Evolutionary conservation across 768 basidiomycete genomes (phyloP).

Genomic region (Kwoniella sp.): DNA sequence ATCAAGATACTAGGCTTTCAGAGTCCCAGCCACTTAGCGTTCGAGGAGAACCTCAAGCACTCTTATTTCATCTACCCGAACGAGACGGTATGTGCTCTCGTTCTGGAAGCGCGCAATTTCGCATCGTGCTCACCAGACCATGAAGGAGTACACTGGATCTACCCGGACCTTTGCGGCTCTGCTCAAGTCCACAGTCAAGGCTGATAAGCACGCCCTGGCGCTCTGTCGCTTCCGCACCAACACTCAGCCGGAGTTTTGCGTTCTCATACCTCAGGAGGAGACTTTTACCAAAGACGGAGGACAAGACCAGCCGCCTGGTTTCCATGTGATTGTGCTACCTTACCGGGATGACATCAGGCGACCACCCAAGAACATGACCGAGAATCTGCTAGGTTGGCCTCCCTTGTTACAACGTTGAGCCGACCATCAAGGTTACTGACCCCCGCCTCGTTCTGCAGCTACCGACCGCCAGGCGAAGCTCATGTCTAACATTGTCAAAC

Average conservation of each 20-base stretch:
- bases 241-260: conserved; percentile 72
- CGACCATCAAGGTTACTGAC: conserved; percentile 3
- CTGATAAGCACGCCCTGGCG: conserved; percentile 76
- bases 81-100: conserved; percentile 61
- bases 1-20: conserved; percentile 94
- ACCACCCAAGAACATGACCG: conserved; percentile 60
- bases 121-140: neutral
- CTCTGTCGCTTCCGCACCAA: conserved; percentile 66
- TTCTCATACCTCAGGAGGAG: conserved; percentile 74
- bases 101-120: neutral
- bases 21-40: conserved; percentile 61
- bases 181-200: conserved; percentile 72
- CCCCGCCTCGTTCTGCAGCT: conserved; percentile 54
- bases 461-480: conserved; percentile 63
- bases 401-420: neutral
- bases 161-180: conserved; percentile 87
- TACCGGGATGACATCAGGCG: conserved; percentile 90
- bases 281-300: conserved; percentile 62
- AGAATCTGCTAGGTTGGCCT: conserved; percentile 63
- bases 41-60: conserved; percentile 90
- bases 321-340: conserved; percentile 88
- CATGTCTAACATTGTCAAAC: conserved; percentile 70
- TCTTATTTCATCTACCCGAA: conserved; percentile 87
- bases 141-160: conserved; percentile 68
- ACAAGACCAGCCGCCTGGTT: conserved; percentile 74